Evolutionary conservation across 2,329 filamentous ascomycete genomes (phyloP).

Genomic region (Pyrenochaeta sp.): DNA sequence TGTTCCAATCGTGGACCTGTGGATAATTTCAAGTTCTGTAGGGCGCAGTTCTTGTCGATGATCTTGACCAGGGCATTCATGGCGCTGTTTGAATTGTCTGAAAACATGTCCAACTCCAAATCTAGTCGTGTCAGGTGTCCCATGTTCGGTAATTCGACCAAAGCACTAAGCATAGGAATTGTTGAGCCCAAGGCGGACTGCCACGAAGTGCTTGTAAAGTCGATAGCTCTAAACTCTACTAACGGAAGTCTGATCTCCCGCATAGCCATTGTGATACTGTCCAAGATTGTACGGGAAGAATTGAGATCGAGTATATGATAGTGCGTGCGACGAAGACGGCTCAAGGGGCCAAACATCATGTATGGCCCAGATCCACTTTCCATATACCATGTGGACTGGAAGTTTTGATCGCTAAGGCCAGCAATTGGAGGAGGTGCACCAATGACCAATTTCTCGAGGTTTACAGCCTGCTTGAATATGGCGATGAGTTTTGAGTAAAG

Average conservation of each 20-base stretch:
- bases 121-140: conserved; percentile 2
- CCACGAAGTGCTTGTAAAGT: not conserved
- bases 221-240: not conserved
- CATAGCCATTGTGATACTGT: not conserved
- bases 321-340: no score
- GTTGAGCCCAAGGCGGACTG: not conserved
- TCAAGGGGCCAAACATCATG: no score
- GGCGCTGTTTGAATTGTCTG: not conserved
- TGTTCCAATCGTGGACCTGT: not conserved
- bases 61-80: not conserved
- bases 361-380: no score
- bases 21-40: not conserved
- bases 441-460: not conserved
- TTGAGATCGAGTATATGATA: not conserved
- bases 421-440: not conserved
- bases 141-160: not conserved
- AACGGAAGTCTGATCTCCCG: not conserved
- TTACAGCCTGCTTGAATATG: not conserved
- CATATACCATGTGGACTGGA: not conserved
- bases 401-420: not conserved
- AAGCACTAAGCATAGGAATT: not conserved
- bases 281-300: not conserved
- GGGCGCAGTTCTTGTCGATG: not conserved
- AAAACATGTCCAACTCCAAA: conserved; percentile 9
- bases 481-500: not conserved